Base-by-base conservation (phyloP, 2,329 filamentous ascomycete genomes). In the Penicillium janthinellum region DNA sequence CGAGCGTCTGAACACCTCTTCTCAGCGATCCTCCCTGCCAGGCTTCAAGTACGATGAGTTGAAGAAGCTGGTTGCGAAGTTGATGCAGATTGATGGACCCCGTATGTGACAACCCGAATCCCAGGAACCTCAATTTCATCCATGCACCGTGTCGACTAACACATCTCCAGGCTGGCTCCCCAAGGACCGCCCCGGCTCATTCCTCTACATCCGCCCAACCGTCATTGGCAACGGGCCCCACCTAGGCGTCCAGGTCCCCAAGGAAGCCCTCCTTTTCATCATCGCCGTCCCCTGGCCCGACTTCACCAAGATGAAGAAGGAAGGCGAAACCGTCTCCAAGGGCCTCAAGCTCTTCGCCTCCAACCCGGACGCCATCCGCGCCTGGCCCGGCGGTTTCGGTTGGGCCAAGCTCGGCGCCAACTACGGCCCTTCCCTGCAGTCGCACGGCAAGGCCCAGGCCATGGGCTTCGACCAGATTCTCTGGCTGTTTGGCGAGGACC, bases 341-440 rank as follows among this genome's bases (percentile, higher is more conserved):
- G 71, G 71, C 3, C 60, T 96, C 82, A 88, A 85, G 69, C 85
- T 96, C 48, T 85, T 94, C 72, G 94, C 92, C 0, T 90, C 86
- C 48, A 85, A 86, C 57, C 87, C 93, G 66, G 91, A 96, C 75
- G 91, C 89, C 81, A 88, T 96, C 59, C 89, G 93, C 65, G 92
- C 93, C 12, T 97, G 93, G 93, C 92, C 91, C 20, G 93, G 93
- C 62, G 93, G 94, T 10, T 96, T 96, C 75, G 93, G 93, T 0
- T 93, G 90, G 72, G 92, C 92, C 61, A 97, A 97, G 79, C 86
- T 97, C 37, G 93, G 93, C 56, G 93, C 93, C 62, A 97, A 96
- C 82, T 97, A 96, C 76, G 93, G 93, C 0, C 93, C 93, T 17
- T 88, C 86, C 20, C 83, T 97, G 56, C 82, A 91, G 56, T 90